Evolutionary conservation across 108 stramenopile species (phyloP), one percentile per base, ranked within the genome.

Genomic region (Mediolabrus comicus): DNA sequence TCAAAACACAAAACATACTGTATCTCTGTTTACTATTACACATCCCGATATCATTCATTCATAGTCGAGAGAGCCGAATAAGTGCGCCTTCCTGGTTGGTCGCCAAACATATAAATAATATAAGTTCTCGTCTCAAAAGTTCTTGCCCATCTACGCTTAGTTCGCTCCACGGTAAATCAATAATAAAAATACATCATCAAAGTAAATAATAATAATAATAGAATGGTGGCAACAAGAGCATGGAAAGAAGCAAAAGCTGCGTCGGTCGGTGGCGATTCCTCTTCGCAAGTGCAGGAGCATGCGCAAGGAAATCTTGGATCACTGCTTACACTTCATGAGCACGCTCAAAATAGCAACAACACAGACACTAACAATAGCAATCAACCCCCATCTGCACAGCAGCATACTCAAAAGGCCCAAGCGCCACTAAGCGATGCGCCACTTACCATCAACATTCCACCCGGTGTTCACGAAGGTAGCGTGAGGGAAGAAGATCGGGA

Each of bases 261-360:
- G 22, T 22, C 46, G 1, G 46, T 1, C 22, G 46, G 22, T 8
- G 19, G 46, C 22, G 22, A 9, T 22, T 17, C 22, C 4, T 49
- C 46, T 1, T 49, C 46, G 4, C 41, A 17, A 17, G 46, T n/a
- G n/a, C n/a, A 22, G 1, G 46, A 49, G 8, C 46, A 49, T 4
- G 14, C 65, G 14, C 53, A 52, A 55, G 65, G 65, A 22, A 67
- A 67, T 55, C 65, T 67, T 33, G 65, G 29, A 3, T 35, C 26
- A 17, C 31, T 67, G 7, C 54, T 67, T 0, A 67, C 54, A 51
- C 53, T 38, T 54, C 55, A 67, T 26, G 65, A 67, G n/a, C 65
- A 67, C 52, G 25, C 64, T 53, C 32, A 31, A 0, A 30, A 46
- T 9, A 49, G 31, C 28, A 51, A 13, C 41, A 64, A 62, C 22